Conservation (phyloP, 2,329 filamentous ascomycete genomes). For the Lasiodiplodia hormozganensis region DNA sequence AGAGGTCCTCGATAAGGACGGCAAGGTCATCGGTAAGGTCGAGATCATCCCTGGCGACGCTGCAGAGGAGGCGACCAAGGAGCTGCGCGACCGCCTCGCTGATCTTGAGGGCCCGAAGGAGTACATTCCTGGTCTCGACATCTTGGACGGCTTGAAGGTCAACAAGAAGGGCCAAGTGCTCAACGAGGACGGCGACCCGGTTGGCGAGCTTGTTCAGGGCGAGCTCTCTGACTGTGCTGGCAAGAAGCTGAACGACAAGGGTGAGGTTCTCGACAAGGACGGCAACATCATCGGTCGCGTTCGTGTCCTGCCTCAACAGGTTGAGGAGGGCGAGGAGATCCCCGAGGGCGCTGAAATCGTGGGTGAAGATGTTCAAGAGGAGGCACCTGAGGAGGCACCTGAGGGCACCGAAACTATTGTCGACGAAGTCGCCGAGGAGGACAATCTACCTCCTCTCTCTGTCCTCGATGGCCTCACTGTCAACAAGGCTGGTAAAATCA, state of each 20-base stretch:
- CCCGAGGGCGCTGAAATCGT: slow-evolving; percentile 42
- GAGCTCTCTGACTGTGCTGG: slow-evolving; percentile 68
- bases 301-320: slow-evolving; percentile 57
- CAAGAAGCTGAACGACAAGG: slow-evolving; percentile 70
- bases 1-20: slow-evolving; percentile 58
- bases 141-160: slow-evolving; percentile 62
- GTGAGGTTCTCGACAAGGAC: slow-evolving; percentile 69
- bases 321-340: slow-evolving; percentile 29
- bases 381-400: slow-evolving; percentile 43
- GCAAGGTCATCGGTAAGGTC: slow-evolving; percentile 58
- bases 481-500: slow-evolving; percentile 60
- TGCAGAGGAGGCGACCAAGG: slow-evolving; percentile 58
- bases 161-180: slow-evolving; percentile 64
- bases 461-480: slow-evolving; percentile 57
- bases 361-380: slow-evolving; percentile 36
- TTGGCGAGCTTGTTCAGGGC: slow-evolving; percentile 62
- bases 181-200: slow-evolving; percentile 60
- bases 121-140: slow-evolving; percentile 53
- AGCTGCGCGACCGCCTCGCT: slow-evolving; percentile 53
- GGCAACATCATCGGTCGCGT: slow-evolving; percentile 69
- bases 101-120: slow-evolving; percentile 46
- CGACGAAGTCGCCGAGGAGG: slow-evolving; percentile 38
- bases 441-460: slow-evolving; percentile 55
- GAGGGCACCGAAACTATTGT: slow-evolving; percentile 42
- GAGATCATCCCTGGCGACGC: slow-evolving; percentile 57